These are phyloP conservation scores for Styphnolobium japonicum DNA, from an alignment of 306 rosid genomes.

Conservation along the genomic window DNA sequence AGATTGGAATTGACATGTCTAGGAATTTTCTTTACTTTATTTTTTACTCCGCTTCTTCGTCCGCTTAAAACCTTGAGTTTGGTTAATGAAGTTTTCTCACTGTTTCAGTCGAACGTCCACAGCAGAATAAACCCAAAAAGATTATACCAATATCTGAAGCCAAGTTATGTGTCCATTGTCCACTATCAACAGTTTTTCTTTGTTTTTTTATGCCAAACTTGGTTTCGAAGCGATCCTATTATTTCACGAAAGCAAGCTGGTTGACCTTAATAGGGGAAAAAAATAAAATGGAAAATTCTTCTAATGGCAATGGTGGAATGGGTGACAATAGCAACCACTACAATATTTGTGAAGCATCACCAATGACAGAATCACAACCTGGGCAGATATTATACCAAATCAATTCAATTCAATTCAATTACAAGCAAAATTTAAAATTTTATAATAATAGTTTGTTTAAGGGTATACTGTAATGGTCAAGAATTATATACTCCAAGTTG, in stretches of 20 bases:
- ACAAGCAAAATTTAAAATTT: not conserved
- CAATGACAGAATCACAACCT: not conserved
- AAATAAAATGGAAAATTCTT: not conserved
- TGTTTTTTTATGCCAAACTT: slow-evolving; percentile 17
- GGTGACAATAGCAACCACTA: not conserved
- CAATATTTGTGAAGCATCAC: not conserved
- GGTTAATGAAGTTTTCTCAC: not conserved
- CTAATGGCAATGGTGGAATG: not conserved
- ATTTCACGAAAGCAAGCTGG: not conserved
- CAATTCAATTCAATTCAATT: not conserved
- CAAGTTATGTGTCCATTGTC: not conserved
- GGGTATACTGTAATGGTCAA: not conserved
- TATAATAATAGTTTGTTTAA: not conserved
- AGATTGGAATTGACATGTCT: not conserved
- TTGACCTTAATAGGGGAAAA: not conserved
- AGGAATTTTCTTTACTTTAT: not conserved
- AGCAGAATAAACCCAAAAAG: not conserved
- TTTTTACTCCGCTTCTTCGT: not conserved
- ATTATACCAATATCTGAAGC: not conserved
- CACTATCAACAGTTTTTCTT: not conserved
- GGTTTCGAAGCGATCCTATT: not conserved
- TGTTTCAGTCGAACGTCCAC: not conserved
- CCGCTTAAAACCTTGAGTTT: not conserved
- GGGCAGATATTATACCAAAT: no score
- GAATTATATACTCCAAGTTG: not conserved